These are phyloP conservation scores for Neurospora sp. DNA, from an alignment of 495 filamentous ascomycete species.

Conservation along the genomic window DNA sequence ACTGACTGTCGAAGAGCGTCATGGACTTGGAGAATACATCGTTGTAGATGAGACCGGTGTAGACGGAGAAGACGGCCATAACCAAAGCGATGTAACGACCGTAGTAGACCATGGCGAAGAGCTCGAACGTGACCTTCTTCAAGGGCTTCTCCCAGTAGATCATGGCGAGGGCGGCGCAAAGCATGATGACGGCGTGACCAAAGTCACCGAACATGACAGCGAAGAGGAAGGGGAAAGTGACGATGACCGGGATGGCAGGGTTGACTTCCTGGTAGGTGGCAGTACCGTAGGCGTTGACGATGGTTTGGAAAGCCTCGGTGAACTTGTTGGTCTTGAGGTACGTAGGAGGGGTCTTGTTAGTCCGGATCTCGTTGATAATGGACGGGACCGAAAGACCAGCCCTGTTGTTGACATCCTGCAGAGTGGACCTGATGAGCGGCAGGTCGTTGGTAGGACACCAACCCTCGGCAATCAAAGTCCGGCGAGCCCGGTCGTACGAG, in stretches of 20 bases:
- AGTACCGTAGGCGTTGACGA: constrained; percentile 96
- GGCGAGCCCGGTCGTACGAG: constrained; percentile 90
- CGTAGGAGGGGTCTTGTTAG: constrained; percentile 92
- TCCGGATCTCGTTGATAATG: constrained; percentile 93
- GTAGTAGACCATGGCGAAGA: constrained; percentile 97
- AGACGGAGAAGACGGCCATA: constrained; percentile 96
- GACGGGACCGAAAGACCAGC: constrained; percentile 91
- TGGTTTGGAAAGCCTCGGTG: constrained; percentile 95
- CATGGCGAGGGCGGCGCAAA: constrained; percentile 70
- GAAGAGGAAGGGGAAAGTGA: constrained; percentile 97
- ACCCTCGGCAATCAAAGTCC: constrained; percentile 93
- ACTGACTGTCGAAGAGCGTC: constrained; percentile 78
- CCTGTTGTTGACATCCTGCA: constrained; percentile 93
- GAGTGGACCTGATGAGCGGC: constrained; percentile 83
- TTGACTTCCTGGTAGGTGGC: constrained; percentile 97
- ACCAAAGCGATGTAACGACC: constrained; percentile 96
- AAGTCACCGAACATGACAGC: constrained; percentile 99
- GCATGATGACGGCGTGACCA: constrained; percentile 84
- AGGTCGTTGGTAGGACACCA: constrained; percentile 93
- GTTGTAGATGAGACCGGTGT: constrained; percentile 95
- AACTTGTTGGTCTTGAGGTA: constrained; percentile 97
- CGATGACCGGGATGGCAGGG: constrained; percentile 83
- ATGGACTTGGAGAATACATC: constrained; percentile 91
- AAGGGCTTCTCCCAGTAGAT: constrained; percentile 90
- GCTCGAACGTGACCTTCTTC: constrained; percentile 83